These are phyloP conservation scores for Hypoxylon sp. DNA, from an alignment of 2,329 filamentous ascomycete species.

Conservation along the genomic window DNA sequence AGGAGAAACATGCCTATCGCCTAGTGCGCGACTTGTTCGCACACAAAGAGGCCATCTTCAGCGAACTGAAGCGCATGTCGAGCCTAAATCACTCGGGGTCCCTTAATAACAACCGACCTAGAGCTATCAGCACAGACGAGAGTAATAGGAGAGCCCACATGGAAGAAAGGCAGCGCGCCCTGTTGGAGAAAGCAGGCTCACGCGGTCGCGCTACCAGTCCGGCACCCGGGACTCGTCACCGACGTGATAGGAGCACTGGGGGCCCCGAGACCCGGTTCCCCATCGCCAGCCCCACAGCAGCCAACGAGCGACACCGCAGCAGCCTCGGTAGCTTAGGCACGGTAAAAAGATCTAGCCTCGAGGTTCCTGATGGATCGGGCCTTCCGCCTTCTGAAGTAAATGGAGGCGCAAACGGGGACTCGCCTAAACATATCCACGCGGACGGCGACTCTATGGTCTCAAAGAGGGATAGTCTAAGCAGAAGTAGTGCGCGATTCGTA, in stretches of 20 bases:
- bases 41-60: conserved; percentile 96
- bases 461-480: conserved; percentile 70
- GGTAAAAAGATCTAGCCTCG: conserved; percentile 78
- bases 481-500: conserved; percentile 67
- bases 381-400: conserved; percentile 59
- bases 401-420: conserved; percentile 60
- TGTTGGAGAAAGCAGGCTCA: conserved; percentile 74
- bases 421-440: conserved; percentile 49
- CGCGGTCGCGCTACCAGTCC: conserved; percentile 84
- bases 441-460: conserved; percentile 52
- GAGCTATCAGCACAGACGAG: conserved; percentile 95
- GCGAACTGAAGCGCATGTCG: conserved; percentile 92
- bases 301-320: conserved; percentile 66
- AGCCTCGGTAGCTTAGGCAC: conserved; percentile 61
- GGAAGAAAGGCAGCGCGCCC: conserved; percentile 90
- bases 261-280: conserved; percentile 87
- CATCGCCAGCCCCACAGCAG: conserved; percentile 76
- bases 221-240: conserved; percentile 74
- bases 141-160: conserved; percentile 93
- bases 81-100: conserved; percentile 77
- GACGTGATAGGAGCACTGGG: conserved; percentile 84
- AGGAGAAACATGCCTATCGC: conserved; percentile 93
- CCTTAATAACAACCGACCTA: conserved; percentile 73
- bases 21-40: conserved; percentile 92
- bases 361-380: conserved; percentile 78